Percentiles rank a stretch among this genome's conserved stretches.
Conservation (phyloP, 352 stramenopile genomes). For the Blastocystis sp. region DNA sequence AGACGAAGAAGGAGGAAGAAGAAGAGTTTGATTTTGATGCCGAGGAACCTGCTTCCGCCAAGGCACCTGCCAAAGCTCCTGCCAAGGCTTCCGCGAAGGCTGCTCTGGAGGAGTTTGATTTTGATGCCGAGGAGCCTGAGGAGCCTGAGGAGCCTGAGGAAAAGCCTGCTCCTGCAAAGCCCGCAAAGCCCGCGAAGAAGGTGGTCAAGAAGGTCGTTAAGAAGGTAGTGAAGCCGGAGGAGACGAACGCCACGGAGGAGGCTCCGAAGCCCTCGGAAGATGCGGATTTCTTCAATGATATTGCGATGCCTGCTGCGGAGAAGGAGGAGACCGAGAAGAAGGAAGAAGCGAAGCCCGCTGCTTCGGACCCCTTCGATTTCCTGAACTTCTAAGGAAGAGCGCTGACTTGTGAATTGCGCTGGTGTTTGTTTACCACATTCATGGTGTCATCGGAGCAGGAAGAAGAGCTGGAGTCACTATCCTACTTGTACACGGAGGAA, state of each 20-base stretch:
- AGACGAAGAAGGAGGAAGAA: background rate
- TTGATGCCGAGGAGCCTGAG: background rate
- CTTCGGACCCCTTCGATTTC: slow-evolving; percentile 16
- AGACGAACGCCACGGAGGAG: background rate
- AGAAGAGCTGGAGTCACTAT: slow-evolving; percentile 28
- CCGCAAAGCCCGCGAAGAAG: too few species aligned
- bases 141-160: background rate
- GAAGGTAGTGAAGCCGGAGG: slow-evolving; percentile 2
- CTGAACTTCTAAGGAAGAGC: slow-evolving; percentile 21
- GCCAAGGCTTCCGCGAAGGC: too few species aligned
- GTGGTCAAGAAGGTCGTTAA: background rate
- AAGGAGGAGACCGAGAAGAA: background rate
- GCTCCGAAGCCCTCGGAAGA: background rate
- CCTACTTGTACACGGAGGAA: slow-evolving; percentile 15
- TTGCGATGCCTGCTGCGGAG: too few species aligned
- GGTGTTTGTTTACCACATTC: background rate
- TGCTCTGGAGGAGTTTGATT: background rate
- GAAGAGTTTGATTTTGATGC: background rate
- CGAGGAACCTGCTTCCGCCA: background rate
- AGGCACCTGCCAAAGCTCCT: too few species aligned
- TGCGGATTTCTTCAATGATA: too few species aligned
- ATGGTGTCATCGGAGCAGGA: slow-evolving; percentile 35
- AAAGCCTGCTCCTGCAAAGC: too few species aligned
- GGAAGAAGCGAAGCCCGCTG: background rate
- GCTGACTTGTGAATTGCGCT: background rate